A percentile compares a stretch with the other conserved stretches of the same genome.
phyloP scores from a whole-genome alignment of 306 rosid genomes.

The Quercus parvula region DNA sequence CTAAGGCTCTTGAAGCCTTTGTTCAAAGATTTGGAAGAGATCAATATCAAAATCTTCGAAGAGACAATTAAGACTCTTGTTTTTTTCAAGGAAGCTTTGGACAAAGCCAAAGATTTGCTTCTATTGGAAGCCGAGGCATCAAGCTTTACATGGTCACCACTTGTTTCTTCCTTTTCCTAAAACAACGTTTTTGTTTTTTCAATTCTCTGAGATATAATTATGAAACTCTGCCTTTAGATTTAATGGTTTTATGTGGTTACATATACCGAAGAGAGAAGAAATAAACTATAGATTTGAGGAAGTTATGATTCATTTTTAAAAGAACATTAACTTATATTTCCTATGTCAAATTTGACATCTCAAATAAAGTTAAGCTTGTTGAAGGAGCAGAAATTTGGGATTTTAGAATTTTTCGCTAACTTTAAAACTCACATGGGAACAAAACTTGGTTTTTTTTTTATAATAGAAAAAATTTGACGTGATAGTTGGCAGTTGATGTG shows the following conservation, averaged over 20 bases:
- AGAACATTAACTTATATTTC: conserved; percentile 34
- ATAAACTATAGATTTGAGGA: conserved; percentile 46
- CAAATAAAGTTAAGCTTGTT: conserved; percentile 9
- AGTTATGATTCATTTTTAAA: conserved; percentile 48
- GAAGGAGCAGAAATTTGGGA: conserved; percentile 37
- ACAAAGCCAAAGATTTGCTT: too few species aligned
- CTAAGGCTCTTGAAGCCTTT: background rate
- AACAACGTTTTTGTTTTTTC: background rate
- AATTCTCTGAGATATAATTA: background rate
- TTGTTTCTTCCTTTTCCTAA: background rate
- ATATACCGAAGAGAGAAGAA: conserved; percentile 67
- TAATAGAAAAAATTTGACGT: too few species aligned
- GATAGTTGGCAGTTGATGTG: too few species aligned
- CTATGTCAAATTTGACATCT: too few species aligned
- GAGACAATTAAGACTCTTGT: conserved; percentile 8
- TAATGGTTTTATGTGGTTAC: conserved; percentile 5
- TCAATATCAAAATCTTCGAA: background rate
- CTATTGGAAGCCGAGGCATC: background rate
- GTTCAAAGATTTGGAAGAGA: conserved; percentile 22
- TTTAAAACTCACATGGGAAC: too few species aligned
- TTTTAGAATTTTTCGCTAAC: conserved; percentile 26
- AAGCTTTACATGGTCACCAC: conserved; percentile 30
- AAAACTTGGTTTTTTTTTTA: too few species aligned
- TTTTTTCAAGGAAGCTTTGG: background rate
- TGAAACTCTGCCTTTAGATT: too few species aligned